phyloP scores from a whole-genome alignment of 192 early-diverging fungal genomes.

The Phlyctochytrium arcticum region DNA sequence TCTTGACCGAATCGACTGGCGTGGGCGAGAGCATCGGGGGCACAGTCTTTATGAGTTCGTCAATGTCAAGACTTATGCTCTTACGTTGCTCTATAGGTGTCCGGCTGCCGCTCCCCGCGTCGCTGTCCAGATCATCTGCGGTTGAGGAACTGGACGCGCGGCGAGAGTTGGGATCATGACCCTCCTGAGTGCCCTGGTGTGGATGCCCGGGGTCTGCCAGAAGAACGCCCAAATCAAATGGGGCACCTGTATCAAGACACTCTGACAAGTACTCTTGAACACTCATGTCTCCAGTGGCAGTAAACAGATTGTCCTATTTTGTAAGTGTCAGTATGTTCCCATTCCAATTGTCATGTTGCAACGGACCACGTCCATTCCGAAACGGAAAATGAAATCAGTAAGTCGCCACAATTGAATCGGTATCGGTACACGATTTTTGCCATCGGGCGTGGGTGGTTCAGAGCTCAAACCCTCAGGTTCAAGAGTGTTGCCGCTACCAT shows the following conservation, averaged over 20 bases:
- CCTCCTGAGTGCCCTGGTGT: background rate
- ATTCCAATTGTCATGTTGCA: background rate
- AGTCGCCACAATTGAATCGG: conserved; percentile 72
- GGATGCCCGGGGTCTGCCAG: conserved; percentile 20
- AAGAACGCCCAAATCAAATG: conserved; percentile 52
- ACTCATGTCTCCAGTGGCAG: conserved; percentile 54
- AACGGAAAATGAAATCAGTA: conserved; percentile 66
- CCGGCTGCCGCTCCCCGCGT: background rate
- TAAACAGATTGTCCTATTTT: conserved; percentile 63
- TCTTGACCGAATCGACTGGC: too few species aligned
- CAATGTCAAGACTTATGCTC: conserved; percentile 11
- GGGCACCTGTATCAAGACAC: conserved; percentile 73
- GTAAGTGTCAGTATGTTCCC: too few species aligned
- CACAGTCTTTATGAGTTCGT: conserved; percentile 14
- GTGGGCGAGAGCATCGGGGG: conserved; percentile 15
- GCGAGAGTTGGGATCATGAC: background rate
- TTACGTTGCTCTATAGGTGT: conserved; percentile 7
- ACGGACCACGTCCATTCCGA: conserved; percentile 60
- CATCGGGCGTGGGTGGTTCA: conserved; percentile 26
- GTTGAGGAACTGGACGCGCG: background rate
- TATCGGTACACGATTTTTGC: conserved; percentile 23
- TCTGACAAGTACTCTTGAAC: conserved; percentile 67
- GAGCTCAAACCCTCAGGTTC: background rate
- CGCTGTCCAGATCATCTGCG: background rate
- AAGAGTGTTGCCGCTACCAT: background rate